Conservation (phyloP, 768 basidiomycete species). For the Flagelloscypha sp. region DNA sequence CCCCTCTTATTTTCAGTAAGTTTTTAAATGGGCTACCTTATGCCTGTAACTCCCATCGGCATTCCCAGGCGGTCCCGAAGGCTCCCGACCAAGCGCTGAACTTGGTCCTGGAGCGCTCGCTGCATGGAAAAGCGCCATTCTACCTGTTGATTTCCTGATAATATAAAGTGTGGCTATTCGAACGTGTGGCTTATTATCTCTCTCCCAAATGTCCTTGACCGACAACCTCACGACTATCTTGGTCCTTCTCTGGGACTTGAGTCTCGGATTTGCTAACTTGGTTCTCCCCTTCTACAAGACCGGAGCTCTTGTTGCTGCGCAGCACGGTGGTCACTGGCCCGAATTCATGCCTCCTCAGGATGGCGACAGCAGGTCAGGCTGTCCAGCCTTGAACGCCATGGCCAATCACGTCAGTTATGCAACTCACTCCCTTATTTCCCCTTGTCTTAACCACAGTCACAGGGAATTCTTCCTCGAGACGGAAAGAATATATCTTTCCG, state of each 20-base stretch:
- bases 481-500: conserved; percentile 21
- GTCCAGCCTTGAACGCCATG: conserved; percentile 43
- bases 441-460: not conserved
- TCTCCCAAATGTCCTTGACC: no score
- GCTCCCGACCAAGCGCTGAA: no score
- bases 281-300: conserved; percentile 38
- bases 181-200: no score
- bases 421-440: conserved; percentile 1
- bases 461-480: conserved; percentile 15
- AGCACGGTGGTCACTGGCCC: conserved; percentile 59
- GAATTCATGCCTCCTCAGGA: conserved; percentile 32
- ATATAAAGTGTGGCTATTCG: no score
- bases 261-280: conserved; percentile 43
- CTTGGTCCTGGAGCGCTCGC: no score
- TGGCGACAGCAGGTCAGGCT: conserved; percentile 35
- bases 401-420: conserved; percentile 39
- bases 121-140: not conserved
- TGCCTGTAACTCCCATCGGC: no score
- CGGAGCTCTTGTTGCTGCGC: conserved; percentile 49
- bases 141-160: no score
- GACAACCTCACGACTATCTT: no score
- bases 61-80: no score
- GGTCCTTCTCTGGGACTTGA: conserved; percentile 43
- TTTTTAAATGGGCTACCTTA: no score
- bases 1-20: no score